Evolutionary conservation across 2,329 filamentous ascomycete genomes (phyloP), one percentile per base, ranked within the genome.

Genomic region (Fusarium stilboides): DNA sequence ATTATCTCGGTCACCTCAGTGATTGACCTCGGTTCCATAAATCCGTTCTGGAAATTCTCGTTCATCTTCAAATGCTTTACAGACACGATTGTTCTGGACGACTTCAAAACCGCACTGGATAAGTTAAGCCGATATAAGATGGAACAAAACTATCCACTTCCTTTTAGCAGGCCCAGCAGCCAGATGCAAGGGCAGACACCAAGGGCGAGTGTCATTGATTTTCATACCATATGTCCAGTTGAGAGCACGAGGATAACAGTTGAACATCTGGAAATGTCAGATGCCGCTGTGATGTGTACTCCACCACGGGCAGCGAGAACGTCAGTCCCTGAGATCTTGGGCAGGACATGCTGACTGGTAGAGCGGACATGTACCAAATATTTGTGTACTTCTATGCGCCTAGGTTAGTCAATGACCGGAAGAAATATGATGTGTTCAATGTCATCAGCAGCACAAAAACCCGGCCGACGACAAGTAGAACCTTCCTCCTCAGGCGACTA

Each of bases 21-120:
- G 0, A 80, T 89, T 24, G 70, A 82, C 0, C 81, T 84, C 0
- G 69, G 69, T 0, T 52, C 39, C 0, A 69, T 71, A 6, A 71
- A 71, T 5, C 69, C 69, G 0, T 71, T 71, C 1, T 71, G 69
- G 69, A 71, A 71, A 12, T 70, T 71, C 31, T 52, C 69, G 0
- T 70, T 67, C 3, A 56, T 71, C 7, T 71, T 71, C 82, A 91
- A 91, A 77, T 91, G 89, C 64, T 82, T 91, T 46, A 90, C 88
- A 20, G 89, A 91, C 73, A 88, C 86, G 0, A 87, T 91, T 52
- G 85, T 91, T 52, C 84, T 91, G 13, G 89, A 91, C 72, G 89
- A 91, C 71, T 91, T 91, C 83, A 91, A 91, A 73, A 89, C 88
- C 5, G 83, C 82, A 0, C 75, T 86, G 7, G 83, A 85, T 20